phyloP scores from a whole-genome alignment of 768 basidiomycete species.

The Phaeolepiota aurea region DNA sequence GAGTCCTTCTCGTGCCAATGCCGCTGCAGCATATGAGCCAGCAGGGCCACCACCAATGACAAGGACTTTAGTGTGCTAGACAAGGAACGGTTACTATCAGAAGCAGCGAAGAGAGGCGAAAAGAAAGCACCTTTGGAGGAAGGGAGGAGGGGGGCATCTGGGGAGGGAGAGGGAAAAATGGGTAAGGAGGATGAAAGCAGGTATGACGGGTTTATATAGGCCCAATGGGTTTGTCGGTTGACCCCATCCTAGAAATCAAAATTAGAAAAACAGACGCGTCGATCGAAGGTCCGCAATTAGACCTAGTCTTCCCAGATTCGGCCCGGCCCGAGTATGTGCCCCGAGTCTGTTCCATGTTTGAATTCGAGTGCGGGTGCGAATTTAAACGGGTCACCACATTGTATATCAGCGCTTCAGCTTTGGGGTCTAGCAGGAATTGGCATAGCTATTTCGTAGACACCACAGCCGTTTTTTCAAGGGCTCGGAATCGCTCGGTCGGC shows the following conservation, averaged over 20 bases:
- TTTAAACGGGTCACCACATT: no score
- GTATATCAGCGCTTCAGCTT: background rate
- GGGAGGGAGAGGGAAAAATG: constrained; percentile 7
- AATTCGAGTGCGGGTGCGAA: no score
- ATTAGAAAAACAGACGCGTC: constrained; percentile 2
- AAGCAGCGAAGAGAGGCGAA: constrained; percentile 3
- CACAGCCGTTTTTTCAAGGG: background rate
- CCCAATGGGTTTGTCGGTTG: background rate
- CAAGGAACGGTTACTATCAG: constrained; percentile 2
- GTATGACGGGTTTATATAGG: constrained; percentile 11
- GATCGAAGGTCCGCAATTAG: constrained; percentile 5
- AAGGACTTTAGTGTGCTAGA: constrained; percentile 36
- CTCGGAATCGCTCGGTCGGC: background rate
- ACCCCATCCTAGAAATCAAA: constrained; percentile 1
- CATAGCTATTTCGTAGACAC: background rate
- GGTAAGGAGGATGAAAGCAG: constrained; percentile 10
- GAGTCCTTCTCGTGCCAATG: constrained; percentile 47
- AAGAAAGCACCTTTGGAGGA: constrained; percentile 18
- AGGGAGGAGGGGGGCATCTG: constrained; percentile 20
- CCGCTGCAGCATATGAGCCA: constrained; percentile 48
- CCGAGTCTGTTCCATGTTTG: no score
- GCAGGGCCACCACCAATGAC: constrained; percentile 48
- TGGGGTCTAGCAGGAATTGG: background rate
- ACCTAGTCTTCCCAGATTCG: constrained; percentile 1
- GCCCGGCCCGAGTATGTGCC: background rate